A percentile compares a stretch with the other conserved stretches of the same genome.
Evolutionary conservation across 805 yeast species (phyloP).

Genomic region (Yamadazyma sp.): DNA sequence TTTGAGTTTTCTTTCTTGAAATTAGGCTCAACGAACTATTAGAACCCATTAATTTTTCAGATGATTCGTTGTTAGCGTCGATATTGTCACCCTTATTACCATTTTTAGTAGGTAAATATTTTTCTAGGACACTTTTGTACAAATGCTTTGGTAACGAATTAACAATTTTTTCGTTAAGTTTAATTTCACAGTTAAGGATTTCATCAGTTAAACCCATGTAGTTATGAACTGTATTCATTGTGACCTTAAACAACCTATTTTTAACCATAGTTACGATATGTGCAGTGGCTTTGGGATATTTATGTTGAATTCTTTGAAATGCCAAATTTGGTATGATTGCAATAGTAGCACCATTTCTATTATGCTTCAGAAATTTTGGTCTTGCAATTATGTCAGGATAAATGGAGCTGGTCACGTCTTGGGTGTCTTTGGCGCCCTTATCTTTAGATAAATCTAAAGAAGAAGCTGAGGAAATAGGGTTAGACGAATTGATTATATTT

Average conservation of each 20-base stretch:
- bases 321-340: constrained; percentile 90
- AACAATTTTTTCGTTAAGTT: constrained; percentile 46
- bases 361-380: constrained; percentile 41
- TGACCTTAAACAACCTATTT: constrained; percentile 82
- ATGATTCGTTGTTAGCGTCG: background rate
- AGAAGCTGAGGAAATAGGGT: constrained; percentile 9
- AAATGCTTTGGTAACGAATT: constrained; percentile 58
- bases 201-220: constrained; percentile 84
- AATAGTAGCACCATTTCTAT: constrained; percentile 58
- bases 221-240: constrained; percentile 84
- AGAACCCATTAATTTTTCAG: background rate
- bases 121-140: constrained; percentile 52
- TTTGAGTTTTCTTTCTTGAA: constrained; percentile 6
- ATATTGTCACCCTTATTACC: background rate
- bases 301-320: constrained; percentile 64
- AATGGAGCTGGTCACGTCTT: background rate
- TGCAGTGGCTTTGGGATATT: constrained; percentile 85
- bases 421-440: background rate
- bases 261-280: constrained; percentile 92
- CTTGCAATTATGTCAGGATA: constrained; percentile 59
- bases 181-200: constrained; percentile 70
- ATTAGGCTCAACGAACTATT: constrained; percentile 4
- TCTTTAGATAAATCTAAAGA: constrained; percentile 11
- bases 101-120: constrained; percentile 19
- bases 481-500: constrained; percentile 1